phyloP scores from a whole-genome alignment of 2,329 filamentous ascomycete species.

The Cercospora brassicicola region DNA sequence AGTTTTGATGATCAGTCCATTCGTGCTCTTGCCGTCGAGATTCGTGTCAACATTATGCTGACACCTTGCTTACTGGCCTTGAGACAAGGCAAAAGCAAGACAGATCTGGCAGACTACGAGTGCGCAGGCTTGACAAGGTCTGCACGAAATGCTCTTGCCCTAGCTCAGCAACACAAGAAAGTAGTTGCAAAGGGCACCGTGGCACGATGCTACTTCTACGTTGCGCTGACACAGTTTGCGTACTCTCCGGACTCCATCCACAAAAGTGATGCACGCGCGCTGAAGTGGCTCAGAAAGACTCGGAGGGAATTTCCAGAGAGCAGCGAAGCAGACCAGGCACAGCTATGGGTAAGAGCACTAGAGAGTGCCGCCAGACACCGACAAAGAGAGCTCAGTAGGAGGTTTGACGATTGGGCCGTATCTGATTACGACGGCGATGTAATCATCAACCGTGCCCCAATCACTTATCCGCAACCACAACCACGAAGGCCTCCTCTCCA shows the following conservation, averaged over 20 bases:
- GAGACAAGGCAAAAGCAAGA: neutral
- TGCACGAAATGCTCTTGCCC: neutral
- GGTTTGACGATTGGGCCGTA: neutral
- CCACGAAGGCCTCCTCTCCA: neutral
- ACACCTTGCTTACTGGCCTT: neutral
- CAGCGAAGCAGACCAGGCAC: neutral
- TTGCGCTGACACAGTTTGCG: neutral
- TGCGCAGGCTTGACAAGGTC: neutral
- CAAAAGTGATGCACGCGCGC: slow-evolving; percentile 6
- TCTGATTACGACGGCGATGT: neutral
- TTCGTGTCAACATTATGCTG: neutral
- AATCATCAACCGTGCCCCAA: neutral
- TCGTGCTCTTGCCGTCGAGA: neutral
- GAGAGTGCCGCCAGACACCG: neutral
- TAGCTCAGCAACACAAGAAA: neutral
- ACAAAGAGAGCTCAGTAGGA: neutral
- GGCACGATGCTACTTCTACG: slow-evolving; percentile 9
- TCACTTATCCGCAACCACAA: neutral
- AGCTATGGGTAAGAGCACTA: neutral
- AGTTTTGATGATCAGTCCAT: neutral
- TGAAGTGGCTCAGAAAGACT: slow-evolving; percentile 4
- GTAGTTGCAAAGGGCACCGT: neutral
- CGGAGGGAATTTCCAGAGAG: neutral
- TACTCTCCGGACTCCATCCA: neutral
- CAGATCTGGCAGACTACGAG: neutral